Conservation (phyloP, 768 basidiomycete genomes). For the Phlebiopsis gigantea region DNA sequence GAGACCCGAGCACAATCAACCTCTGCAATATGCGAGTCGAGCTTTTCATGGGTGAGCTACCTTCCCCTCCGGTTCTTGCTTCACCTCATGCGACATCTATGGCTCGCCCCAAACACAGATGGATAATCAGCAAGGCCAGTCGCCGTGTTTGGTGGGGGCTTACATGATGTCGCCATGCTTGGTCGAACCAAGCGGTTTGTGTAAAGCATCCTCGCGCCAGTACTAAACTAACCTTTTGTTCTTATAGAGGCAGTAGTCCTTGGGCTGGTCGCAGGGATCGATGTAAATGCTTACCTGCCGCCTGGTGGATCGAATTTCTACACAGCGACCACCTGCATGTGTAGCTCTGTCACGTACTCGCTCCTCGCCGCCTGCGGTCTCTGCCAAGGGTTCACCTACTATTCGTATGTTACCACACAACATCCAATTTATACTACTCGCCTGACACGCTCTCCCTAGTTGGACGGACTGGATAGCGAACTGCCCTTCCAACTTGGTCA, state of each 20-base stretch:
- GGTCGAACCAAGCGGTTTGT: constrained; percentile 6
- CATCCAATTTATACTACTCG: no score
- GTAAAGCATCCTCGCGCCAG: neutral
- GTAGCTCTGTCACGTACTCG: constrained; percentile 52
- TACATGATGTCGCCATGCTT: constrained; percentile 13
- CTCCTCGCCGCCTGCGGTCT: constrained; percentile 51
- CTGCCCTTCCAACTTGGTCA: constrained; percentile 32
- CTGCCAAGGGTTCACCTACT: constrained; percentile 43
- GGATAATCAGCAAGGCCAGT: constrained; percentile 8
- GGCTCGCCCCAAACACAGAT: constrained; percentile 1
- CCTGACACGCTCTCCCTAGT: no score
- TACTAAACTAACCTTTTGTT: neutral
- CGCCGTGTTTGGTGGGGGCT: constrained; percentile 13
- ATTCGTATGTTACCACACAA: constrained; percentile 32
- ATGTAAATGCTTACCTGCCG: constrained; percentile 36
- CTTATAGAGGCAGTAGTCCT: constrained; percentile 5
- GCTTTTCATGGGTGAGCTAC: constrained; percentile 7
- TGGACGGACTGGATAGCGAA: constrained; percentile 48
- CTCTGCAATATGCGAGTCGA: constrained; percentile 2
- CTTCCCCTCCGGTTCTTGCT: neutral
- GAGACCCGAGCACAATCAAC: constrained; percentile 5
- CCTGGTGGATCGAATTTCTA: neutral
- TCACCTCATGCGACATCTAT: neutral
- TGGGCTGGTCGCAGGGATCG: constrained; percentile 12
- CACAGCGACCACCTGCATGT: constrained; percentile 39